These are phyloP conservation scores for Sonneratia caseolaris DNA, from an alignment of 345 rosid genomes.

Conservation along the genomic window DNA sequence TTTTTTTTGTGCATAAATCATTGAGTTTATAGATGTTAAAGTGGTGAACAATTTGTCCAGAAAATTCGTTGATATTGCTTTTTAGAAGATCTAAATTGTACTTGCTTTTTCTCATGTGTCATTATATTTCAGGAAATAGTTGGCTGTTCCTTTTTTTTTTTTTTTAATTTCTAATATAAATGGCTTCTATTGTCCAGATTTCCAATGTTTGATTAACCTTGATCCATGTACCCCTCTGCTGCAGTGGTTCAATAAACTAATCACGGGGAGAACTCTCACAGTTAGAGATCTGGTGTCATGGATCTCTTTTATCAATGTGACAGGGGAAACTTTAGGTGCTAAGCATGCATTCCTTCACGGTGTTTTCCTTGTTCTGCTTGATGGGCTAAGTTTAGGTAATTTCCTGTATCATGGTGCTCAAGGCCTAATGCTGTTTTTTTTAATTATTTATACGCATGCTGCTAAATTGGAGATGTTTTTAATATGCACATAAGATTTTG, in stretches of 20 bases:
- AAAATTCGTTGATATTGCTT: not conserved
- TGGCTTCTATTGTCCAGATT: not conserved
- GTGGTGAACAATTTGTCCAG: not conserved
- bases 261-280: conserved; percentile 67
- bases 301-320: conserved; percentile 55
- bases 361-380: conserved; percentile 82
- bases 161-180: not conserved
- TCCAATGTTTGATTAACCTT: not conserved
- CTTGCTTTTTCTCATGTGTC: not conserved
- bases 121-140: not conserved
- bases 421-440: not conserved
- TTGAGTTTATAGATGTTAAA: not conserved
- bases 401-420: not conserved
- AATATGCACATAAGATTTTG: not conserved
- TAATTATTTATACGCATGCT: not conserved
- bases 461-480: not conserved
- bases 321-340: conserved; percentile 44
- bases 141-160: not conserved
- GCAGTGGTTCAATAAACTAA: conserved; percentile 79
- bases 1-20: no score
- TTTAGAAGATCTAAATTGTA: not conserved
- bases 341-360: conserved; percentile 71
- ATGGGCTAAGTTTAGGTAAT: conserved; percentile 81
- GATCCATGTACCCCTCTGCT: conserved; percentile 7
- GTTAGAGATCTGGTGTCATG: conserved; percentile 93